Evolutionary conservation across 1,139 yeast species (phyloP).

Genomic region (Magnusiomyces paraingens): DNA sequence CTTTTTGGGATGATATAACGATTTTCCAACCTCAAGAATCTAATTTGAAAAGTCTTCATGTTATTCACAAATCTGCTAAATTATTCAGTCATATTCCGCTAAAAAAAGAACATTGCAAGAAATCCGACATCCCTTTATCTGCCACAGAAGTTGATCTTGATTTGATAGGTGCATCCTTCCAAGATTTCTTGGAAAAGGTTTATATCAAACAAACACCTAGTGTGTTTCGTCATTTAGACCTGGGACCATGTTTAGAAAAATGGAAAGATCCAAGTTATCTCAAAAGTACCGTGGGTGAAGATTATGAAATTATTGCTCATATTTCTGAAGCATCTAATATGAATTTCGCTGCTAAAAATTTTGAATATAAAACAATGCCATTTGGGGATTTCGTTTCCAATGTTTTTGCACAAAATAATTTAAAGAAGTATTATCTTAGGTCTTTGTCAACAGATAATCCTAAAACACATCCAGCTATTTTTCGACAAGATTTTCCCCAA

Average conservation of each 20-base stretch:
- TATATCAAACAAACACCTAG: conserved; percentile 20
- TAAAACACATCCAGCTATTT: conserved; percentile 28
- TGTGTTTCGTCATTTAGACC: conserved; percentile 20
- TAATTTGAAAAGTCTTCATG: background rate
- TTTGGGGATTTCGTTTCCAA: conserved; percentile 28
- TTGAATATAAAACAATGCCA: conserved; percentile 27
- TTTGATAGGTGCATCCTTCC: background rate
- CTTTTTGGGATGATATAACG: conserved; percentile 46
- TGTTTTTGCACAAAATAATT: conserved; percentile 19
- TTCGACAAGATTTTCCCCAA: conserved; percentile 30
- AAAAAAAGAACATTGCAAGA: background rate
- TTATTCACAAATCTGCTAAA: conserved; percentile 3
- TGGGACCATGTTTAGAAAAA: conserved; percentile 26
- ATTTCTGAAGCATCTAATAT: conserved; percentile 24
- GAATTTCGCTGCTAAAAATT: conserved; percentile 33
- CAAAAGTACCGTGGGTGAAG: conserved; percentile 25
- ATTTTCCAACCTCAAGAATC: conserved; percentile 15
- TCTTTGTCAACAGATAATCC: conserved; percentile 30
- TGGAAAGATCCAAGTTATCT: conserved; percentile 33
- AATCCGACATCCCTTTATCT: conserved; percentile 4
- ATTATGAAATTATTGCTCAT: conserved; percentile 29
- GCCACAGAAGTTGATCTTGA: background rate
- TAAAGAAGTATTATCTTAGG: conserved; percentile 26
- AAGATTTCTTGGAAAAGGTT: conserved; percentile 10
- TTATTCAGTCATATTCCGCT: background rate